These are phyloP conservation scores for Alternaria arbusti DNA, from an alignment of 2,329 filamentous ascomycete genomes.

Conservation along the genomic window DNA sequence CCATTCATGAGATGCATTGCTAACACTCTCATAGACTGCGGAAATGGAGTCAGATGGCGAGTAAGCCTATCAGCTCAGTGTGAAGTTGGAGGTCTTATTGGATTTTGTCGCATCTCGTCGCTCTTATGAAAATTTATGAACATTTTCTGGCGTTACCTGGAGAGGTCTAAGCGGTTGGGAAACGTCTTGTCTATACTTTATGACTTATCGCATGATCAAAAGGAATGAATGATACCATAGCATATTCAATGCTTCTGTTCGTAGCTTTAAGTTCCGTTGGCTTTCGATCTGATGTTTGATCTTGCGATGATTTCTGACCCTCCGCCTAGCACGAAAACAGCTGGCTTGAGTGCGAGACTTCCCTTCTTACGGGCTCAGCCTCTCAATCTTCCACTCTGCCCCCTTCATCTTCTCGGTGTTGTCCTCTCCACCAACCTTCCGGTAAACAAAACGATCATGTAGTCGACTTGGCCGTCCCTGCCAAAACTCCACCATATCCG, in stretches of 20 bases:
- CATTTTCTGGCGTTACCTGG: slow-evolving; percentile 5
- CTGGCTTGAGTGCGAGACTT: background rate
- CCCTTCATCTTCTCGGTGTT: slow-evolving; percentile 13
- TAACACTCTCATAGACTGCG: slow-evolving; percentile 50
- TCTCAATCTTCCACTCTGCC: slow-evolving; percentile 68
- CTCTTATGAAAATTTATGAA: background rate
- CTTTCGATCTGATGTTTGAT: background rate
- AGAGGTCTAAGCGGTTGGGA: background rate
- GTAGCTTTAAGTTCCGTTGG: background rate
- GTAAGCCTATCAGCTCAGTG: slow-evolving; percentile 15
- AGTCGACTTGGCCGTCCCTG: slow-evolving; percentile 88
- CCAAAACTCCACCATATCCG: slow-evolving; percentile 92
- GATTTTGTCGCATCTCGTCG: background rate
- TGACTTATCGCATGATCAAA: background rate
- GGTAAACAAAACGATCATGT: slow-evolving; percentile 93
- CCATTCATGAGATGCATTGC: slow-evolving; percentile 6
- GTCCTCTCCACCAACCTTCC: slow-evolving; percentile 57
- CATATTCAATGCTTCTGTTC: background rate
- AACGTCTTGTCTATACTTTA: background rate
- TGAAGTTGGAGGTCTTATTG: background rate
- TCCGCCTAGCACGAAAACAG: background rate
- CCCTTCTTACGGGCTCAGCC: slow-evolving; percentile 69
- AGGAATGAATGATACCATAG: slow-evolving; percentile 8
- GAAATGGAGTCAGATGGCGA: slow-evolving; percentile 56
- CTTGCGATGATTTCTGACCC: background rate